A percentile compares a stretch with the other conserved stretches of the same genome.
phyloP scores from a whole-genome alignment of 495 filamentous ascomycete species.

The Aspergillus taichungensis region DNA sequence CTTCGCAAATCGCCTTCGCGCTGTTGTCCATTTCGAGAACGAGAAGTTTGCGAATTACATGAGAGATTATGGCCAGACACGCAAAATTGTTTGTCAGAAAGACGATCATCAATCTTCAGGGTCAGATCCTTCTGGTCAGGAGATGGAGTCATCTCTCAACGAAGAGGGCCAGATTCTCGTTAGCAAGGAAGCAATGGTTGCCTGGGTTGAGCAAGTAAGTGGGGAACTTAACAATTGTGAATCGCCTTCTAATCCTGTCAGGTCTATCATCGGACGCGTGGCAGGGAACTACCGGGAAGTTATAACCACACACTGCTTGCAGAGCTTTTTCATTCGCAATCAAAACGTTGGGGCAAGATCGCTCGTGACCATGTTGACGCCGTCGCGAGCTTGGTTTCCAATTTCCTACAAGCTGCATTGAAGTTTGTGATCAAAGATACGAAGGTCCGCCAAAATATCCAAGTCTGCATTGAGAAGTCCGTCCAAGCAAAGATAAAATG shows the following conservation, averaged over 20 bases:
- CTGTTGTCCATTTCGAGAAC: slow-evolving; percentile 15
- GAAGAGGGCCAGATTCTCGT: neutral
- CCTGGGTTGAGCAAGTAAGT: slow-evolving; percentile 6
- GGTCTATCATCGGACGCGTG: slow-evolving; percentile 19
- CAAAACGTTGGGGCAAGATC: slow-evolving; percentile 16
- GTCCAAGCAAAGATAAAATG: slow-evolving; percentile 15
- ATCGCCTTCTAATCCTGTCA: slow-evolving; percentile 1
- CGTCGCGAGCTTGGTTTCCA: slow-evolving; percentile 5
- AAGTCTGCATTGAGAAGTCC: slow-evolving; percentile 4
- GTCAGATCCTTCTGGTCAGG: neutral
- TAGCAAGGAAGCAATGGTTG: slow-evolving; percentile 5
- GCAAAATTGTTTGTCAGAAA: slow-evolving; percentile 8
- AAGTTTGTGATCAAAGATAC: slow-evolving; percentile 10
- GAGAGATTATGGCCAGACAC: slow-evolving; percentile 8
- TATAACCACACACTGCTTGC: slow-evolving; percentile 32
- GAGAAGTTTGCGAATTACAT: slow-evolving; percentile 15
- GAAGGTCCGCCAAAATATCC: slow-evolving; percentile 21
- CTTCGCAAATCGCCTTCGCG: slow-evolving; percentile 9
- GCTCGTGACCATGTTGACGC: slow-evolving; percentile 9
- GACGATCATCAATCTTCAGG: neutral
- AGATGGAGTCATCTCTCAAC: too few species aligned
- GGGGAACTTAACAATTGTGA: neutral
- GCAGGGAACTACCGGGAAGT: slow-evolving; percentile 34
- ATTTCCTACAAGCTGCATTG: slow-evolving; percentile 12
- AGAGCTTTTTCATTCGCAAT: slow-evolving; percentile 33